Percentiles rank a stretch among this genome's conserved stretches.
Conservation (phyloP, 140 eudicot genomes). For the Flaveria floridana region DNA sequence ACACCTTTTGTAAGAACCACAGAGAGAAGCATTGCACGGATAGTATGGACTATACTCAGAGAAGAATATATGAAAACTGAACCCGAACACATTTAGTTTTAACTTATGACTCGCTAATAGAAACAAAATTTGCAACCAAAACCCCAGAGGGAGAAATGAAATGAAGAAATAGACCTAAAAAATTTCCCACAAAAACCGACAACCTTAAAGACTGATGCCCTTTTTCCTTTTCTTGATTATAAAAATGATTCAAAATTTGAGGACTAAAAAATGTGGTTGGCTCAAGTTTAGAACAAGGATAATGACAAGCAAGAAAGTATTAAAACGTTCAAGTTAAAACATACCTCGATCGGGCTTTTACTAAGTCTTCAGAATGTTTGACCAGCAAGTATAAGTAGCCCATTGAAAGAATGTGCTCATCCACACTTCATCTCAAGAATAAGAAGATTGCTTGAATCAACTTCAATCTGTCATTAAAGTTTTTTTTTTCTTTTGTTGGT, state of each 20-base stretch:
- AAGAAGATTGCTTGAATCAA: slow-evolving; percentile 44
- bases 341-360: slow-evolving; percentile 55
- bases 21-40: not conserved
- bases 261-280: slow-evolving; percentile 9
- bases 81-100: not conserved
- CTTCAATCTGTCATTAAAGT: slow-evolving; percentile 42
- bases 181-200: not conserved
- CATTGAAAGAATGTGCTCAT: slow-evolving; percentile 17
- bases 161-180: not conserved
- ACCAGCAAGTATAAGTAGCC: slow-evolving; percentile 46
- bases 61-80: not conserved
- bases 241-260: not conserved
- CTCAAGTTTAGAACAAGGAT: slow-evolving; percentile 10
- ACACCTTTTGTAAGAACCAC: not conserved
- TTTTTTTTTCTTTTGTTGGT: slow-evolving; percentile 35
- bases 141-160: not conserved
- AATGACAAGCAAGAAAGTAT: slow-evolving; percentile 18
- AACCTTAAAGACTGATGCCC: slow-evolving; percentile 2
- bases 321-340: slow-evolving; percentile 34
- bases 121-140: not conserved
- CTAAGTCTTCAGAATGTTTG: slow-evolving; percentile 38
- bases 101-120: not conserved
- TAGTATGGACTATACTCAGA: not conserved
- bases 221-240: not conserved
- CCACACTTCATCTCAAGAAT: slow-evolving; percentile 30